These are phyloP conservation scores for Neonectria neomacrospora DNA, from an alignment of 2,329 filamentous ascomycete species.

Conservation along the genomic window DNA sequence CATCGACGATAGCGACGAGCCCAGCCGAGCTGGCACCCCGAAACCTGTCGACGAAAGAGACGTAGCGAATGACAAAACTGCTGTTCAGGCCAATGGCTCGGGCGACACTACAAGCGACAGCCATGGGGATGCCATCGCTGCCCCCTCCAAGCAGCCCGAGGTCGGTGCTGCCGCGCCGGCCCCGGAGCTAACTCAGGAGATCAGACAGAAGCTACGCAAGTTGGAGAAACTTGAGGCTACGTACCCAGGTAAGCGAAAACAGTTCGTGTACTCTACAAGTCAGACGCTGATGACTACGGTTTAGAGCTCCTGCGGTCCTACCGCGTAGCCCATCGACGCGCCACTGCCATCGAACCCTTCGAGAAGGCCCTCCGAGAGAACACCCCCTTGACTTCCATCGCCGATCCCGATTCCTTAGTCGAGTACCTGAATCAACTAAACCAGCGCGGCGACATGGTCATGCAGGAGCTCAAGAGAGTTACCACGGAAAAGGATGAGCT, in stretches of 20 bases:
- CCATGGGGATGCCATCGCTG: conserved; percentile 26
- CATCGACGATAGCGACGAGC: conserved; percentile 83
- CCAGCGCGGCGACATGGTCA: conserved; percentile 88
- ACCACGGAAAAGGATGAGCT: conserved; percentile 82
- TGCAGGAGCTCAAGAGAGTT: conserved; percentile 91
- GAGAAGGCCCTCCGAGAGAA: conserved; percentile 91
- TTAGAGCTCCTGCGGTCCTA: conserved; percentile 88
- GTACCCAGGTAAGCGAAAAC: conserved; percentile 74
- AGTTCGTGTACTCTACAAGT: neutral
- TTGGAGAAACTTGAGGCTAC: conserved; percentile 90
- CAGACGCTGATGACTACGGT: conserved; percentile 15
- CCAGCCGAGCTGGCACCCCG: conserved; percentile 71
- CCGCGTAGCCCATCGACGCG: conserved; percentile 86
- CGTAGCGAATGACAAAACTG: conserved; percentile 34
- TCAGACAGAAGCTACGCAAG: conserved; percentile 80
- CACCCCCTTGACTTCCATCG: conserved; percentile 89
- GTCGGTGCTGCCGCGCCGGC: conserved; percentile 25
- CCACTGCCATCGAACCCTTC: conserved; percentile 90
- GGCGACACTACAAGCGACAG: conserved; percentile 34
- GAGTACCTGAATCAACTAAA: conserved; percentile 92
- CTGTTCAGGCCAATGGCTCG: conserved; percentile 30
- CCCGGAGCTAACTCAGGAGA: conserved; percentile 75
- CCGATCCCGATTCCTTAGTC: conserved; percentile 82
- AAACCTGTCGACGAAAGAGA: conserved; percentile 55
- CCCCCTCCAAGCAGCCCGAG: conserved; percentile 27